phyloP scores from a whole-genome alignment of 768 basidiomycete species.

The Lactarius vividus region DNA sequence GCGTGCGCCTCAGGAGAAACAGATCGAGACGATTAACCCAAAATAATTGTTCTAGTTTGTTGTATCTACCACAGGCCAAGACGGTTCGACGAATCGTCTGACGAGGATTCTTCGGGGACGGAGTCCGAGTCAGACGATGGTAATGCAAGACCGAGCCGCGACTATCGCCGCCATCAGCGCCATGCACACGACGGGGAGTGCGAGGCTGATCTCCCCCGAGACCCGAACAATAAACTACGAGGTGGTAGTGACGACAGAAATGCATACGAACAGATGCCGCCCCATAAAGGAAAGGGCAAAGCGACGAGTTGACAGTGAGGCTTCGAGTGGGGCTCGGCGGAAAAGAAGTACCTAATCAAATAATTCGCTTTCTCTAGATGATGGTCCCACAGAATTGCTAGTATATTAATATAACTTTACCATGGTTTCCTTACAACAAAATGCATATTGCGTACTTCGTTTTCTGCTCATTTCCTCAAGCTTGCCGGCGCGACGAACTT shows the following conservation, averaged over 20 bases:
- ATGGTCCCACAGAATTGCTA: too few species aligned
- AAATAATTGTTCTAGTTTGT: slow-evolving; percentile 60
- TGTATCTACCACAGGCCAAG: slow-evolving; percentile 91
- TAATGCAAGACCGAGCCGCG: slow-evolving; percentile 6
- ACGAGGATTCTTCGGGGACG: slow-evolving; percentile 52
- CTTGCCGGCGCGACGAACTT: too few species aligned
- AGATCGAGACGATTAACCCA: not conserved
- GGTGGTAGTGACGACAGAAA: slow-evolving; percentile 13
- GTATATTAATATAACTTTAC: too few species aligned
- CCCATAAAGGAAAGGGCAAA: slow-evolving; percentile 23
- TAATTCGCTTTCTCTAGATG: too few species aligned
- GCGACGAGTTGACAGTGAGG: not conserved
- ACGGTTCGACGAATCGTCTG: slow-evolving; percentile 79
- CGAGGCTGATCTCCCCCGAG: not conserved
- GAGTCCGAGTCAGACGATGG: slow-evolving; percentile 34
- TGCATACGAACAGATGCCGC: slow-evolving; percentile 20
- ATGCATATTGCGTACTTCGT: too few species aligned
- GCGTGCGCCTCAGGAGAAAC: not conserved
- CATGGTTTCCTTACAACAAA: too few species aligned
- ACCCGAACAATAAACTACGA: slow-evolving; percentile 4
- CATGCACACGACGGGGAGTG: slow-evolving; percentile 10
- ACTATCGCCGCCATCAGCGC: not conserved
- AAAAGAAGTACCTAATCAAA: too few species aligned
- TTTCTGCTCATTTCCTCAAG: too few species aligned
- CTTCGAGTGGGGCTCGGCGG: too few species aligned